Conservation (phyloP, 2,329 filamentous ascomycete genomes). For the Aspergillus brasiliensis region DNA sequence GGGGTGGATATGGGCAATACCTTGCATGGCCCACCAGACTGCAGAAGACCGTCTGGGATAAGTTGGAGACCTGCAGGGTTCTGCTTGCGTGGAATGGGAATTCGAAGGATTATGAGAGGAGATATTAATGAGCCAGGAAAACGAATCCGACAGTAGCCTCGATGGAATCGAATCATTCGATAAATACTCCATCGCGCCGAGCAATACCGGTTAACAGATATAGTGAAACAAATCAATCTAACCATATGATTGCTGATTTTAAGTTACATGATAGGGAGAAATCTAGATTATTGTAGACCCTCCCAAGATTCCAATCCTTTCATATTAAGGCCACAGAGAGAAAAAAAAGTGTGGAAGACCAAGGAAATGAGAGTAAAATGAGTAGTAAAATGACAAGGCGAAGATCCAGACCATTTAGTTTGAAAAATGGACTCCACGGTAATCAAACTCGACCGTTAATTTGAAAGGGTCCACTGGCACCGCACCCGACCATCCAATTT, state of each 20-base stretch:
- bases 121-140: too few relatives aligned
- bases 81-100: background rate
- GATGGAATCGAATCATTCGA: too few relatives aligned
- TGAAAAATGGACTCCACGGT: background rate
- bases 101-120: background rate
- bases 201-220: too few relatives aligned
- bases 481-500: too few relatives aligned
- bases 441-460: background rate
- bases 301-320: too few relatives aligned
- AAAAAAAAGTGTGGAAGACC: background rate
- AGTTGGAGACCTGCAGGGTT: background rate
- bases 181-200: too few relatives aligned
- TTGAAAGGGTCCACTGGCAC: background rate
- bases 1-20: background rate
- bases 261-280: too few relatives aligned
- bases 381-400: background rate
- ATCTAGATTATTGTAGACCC: too few relatives aligned
- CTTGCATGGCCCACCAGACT: background rate
- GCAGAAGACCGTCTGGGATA: background rate
- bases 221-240: too few relatives aligned
- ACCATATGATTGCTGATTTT: too few relatives aligned
- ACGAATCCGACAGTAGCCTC: too few relatives aligned
- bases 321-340: background rate
- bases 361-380: background rate
- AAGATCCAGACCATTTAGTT: background rate